A percentile compares a stretch with the other conserved stretches of the same genome.
phyloP scores from a whole-genome alignment of 768 basidiomycete genomes.

The Butyriboletus loyo region DNA sequence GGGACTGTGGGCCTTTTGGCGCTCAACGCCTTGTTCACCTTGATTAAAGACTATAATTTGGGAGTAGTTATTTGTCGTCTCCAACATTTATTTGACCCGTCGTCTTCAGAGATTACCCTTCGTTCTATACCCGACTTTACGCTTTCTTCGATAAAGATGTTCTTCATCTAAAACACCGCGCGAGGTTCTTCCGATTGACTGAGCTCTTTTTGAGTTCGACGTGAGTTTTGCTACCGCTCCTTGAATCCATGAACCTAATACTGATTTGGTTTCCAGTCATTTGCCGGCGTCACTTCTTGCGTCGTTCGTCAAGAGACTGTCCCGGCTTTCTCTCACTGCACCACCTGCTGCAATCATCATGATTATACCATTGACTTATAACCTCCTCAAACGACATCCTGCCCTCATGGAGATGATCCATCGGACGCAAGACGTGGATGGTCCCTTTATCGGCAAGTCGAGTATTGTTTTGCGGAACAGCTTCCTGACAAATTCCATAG shows the following conservation, averaged over 20 bases:
- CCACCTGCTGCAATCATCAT: conserved; percentile 90
- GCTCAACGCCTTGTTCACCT: conserved; percentile 84
- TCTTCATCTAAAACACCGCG: conserved; percentile 88
- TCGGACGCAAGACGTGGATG: conserved; percentile 42
- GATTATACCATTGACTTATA: conserved; percentile 91
- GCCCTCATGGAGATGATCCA: conserved; percentile 94
- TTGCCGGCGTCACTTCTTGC: conserved; percentile 89
- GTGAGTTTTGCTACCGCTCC: conserved; percentile 45
- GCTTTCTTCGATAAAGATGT: conserved; percentile 84
- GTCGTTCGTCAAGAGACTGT: conserved; percentile 90
- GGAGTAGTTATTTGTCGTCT: conserved; percentile 37
- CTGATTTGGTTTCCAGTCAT: conserved; percentile 51
- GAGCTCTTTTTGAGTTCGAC: conserved; percentile 91
- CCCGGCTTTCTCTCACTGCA: conserved; percentile 77
- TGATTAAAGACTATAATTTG: conserved; percentile 95
- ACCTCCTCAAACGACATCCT: conserved; percentile 88
- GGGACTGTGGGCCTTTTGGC: conserved; percentile 85
- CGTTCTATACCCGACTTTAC: conserved; percentile 91
- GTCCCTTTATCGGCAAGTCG: conserved; percentile 34
- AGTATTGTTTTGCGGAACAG: not conserved
- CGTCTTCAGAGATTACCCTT: conserved; percentile 80
- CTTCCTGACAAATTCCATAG: conserved; percentile 30
- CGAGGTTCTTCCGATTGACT: conserved; percentile 90
- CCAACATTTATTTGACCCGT: not conserved
- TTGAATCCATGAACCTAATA: not conserved